Percentiles rank a stretch among this genome's conserved stretches.
Conservation (phyloP, 108 stramenopile species). For the Chaetoceros muelleri region DNA sequence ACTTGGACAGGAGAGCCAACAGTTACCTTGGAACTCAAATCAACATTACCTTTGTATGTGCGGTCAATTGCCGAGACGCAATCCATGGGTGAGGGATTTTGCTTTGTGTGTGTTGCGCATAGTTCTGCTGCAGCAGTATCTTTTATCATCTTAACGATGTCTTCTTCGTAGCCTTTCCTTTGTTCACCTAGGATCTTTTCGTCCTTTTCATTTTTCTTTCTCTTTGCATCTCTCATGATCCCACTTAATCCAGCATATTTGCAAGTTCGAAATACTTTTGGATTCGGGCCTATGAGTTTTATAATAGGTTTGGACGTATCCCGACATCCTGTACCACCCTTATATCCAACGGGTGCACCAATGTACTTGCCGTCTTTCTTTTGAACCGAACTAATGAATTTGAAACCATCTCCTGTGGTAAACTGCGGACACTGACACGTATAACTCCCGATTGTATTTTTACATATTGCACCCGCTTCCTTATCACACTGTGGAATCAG, state of each 20-base stretch:
- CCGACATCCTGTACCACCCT: conserved; percentile 79
- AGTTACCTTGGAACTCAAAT: conserved; percentile 46
- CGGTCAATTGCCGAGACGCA: conserved; percentile 67
- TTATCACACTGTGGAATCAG: conserved; percentile 75
- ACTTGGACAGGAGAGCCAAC: conserved; percentile 68
- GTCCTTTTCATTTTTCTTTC: conserved; percentile 18
- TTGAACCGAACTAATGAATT: conserved; percentile 13
- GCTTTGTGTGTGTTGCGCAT: conserved; percentile 49
- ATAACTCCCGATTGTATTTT: conserved; percentile 80
- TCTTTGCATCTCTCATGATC: conserved; percentile 22
- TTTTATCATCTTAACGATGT: conserved; percentile 60
- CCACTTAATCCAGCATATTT: conserved; percentile 54
- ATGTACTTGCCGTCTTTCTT: conserved; percentile 14
- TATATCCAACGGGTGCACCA: conserved; percentile 43
- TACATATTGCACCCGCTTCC: conserved; percentile 59
- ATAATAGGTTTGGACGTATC: conserved; percentile 80
- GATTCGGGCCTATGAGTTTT: conserved; percentile 66
- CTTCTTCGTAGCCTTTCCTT: conserved; percentile 43
- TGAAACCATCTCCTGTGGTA: conserved; percentile 83
- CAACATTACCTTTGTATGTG: conserved; percentile 59
- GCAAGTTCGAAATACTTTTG: conserved; percentile 61
- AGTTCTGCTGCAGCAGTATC: conserved; percentile 70
- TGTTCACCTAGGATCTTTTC: conserved; percentile 24
- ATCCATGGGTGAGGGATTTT: conserved; percentile 41
- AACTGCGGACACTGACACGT: conserved; percentile 75